These are phyloP conservation scores for Penicillium lividum DNA, from an alignment of 495 filamentous ascomycete species.

Conservation along the genomic window DNA sequence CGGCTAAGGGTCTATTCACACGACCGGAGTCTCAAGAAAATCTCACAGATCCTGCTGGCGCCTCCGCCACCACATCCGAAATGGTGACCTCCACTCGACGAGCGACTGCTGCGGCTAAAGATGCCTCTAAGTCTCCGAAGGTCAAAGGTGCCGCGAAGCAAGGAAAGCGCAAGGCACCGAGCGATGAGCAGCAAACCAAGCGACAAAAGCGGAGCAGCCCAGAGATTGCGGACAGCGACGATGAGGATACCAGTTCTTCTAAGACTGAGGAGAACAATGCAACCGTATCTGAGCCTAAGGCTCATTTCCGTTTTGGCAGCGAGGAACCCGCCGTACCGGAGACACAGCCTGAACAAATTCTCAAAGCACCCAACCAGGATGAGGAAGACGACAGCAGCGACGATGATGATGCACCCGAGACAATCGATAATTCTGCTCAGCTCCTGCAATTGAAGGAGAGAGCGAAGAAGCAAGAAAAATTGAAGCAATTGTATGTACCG, in stretches of 20 bases:
- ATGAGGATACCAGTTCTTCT: constrained; percentile 7
- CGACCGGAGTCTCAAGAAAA: constrained; percentile 28
- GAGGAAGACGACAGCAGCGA: constrained; percentile 36
- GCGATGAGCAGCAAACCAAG: constrained; percentile 36
- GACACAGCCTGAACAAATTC: constrained; percentile 23
- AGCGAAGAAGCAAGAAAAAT: constrained; percentile 42
- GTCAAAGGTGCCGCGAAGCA: constrained; percentile 22
- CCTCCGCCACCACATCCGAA: constrained; percentile 24
- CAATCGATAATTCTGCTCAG: constrained; percentile 47
- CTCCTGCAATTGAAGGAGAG: constrained; percentile 41
- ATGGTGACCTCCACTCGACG: constrained; percentile 44
- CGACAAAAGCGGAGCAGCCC: constrained; percentile 38
- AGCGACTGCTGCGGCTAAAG: constrained; percentile 25
- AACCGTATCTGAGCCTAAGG: constrained; percentile 26
- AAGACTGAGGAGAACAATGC: constrained; percentile 20
- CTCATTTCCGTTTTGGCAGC: constrained; percentile 46
- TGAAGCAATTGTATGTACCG: constrained; percentile 37
- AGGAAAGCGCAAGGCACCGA: constrained; percentile 40
- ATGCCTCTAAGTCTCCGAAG: constrained; percentile 16
- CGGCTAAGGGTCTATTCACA: constrained; percentile 46
- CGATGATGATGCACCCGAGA: constrained; percentile 54
- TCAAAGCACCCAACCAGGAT: constrained; percentile 24
- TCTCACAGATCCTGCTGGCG: constrained; percentile 20
- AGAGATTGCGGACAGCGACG: constrained; percentile 23
- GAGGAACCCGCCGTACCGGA: constrained; percentile 43